Conservation (phyloP, 306 rosid genomes). For the Cucurbita maxima region DNA sequence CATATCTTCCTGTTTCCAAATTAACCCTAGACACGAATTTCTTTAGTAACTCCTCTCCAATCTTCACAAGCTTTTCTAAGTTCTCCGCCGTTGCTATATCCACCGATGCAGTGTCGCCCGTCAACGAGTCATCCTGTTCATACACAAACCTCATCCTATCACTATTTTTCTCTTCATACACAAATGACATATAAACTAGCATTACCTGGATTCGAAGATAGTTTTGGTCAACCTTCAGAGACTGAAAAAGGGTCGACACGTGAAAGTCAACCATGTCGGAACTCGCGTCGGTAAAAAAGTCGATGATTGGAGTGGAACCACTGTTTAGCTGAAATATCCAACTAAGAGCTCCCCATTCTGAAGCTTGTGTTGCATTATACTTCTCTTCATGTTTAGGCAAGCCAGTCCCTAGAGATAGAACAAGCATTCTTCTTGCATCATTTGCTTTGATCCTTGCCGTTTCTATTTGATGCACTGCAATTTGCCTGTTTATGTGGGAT, state of each 20-base stretch:
- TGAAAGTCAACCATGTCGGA: slow-evolving; percentile 32
- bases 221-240: background rate
- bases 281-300: slow-evolving; percentile 21
- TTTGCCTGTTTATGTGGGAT: slow-evolving; percentile 12
- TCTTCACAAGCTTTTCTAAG: slow-evolving; percentile 15
- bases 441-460: background rate
- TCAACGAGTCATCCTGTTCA: slow-evolving; percentile 9
- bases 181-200: background rate
- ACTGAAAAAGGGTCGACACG: slow-evolving; percentile 25
- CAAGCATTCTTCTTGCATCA: slow-evolving; percentile 13
- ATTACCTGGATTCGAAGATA: slow-evolving; percentile 41
- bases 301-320: slow-evolving; percentile 26
- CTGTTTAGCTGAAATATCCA: slow-evolving; percentile 14
- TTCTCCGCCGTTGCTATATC: slow-evolving; percentile 20
- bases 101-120: background rate
- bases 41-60: slow-evolving; percentile 19
- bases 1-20: slow-evolving; percentile 21
- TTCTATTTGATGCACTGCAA: background rate
- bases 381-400: slow-evolving; percentile 21
- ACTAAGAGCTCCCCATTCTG: slow-evolving; percentile 22
- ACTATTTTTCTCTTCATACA: no score
- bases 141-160: background rate
- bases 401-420: slow-evolving; percentile 32
- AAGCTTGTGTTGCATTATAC: slow-evolving; percentile 19
- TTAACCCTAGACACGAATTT: slow-evolving; percentile 22